Evolutionary conservation across 495 filamentous ascomycete genomes (phyloP).

Genomic region (Penicillium coffeae): DNA sequence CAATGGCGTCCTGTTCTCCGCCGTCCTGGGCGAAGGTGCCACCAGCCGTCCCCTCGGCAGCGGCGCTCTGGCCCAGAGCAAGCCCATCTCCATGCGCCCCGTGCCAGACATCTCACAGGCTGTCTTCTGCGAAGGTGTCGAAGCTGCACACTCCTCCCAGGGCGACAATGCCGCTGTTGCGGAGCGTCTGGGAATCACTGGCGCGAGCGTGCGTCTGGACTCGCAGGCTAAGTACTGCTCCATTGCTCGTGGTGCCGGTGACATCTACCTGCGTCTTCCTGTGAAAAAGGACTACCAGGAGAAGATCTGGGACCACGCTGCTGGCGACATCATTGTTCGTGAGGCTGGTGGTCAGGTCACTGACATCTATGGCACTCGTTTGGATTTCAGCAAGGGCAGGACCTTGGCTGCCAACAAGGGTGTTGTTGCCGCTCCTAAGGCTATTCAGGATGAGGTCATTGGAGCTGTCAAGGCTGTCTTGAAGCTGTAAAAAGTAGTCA

Average conservation of each 20-base stretch:
- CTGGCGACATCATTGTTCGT: constrained; percentile 89
- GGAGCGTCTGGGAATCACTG: constrained; percentile 76
- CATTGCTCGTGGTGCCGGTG: constrained; percentile 91
- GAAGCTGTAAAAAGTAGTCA: constrained; percentile 37
- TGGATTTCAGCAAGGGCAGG: constrained; percentile 84
- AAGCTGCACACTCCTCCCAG: constrained; percentile 85
- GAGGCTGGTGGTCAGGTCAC: constrained; percentile 92
- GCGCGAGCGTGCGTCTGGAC: constrained; percentile 84
- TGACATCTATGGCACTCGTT: constrained; percentile 70
- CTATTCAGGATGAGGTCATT: constrained; percentile 71
- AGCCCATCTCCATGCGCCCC: constrained; percentile 71
- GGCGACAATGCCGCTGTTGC: constrained; percentile 83
- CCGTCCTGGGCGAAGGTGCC: constrained; percentile 71
- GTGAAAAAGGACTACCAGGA: constrained; percentile 84
- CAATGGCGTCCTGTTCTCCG: constrained; percentile 81
- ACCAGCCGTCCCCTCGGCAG: constrained; percentile 64
- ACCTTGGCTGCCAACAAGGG: constrained; percentile 88
- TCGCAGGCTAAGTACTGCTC: constrained; percentile 97
- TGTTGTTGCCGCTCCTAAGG: constrained; percentile 80
- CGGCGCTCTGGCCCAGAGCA: constrained; percentile 54
- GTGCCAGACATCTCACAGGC: constrained; percentile 71
- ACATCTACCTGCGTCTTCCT: constrained; percentile 88
- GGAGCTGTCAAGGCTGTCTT: constrained; percentile 79
- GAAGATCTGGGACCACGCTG: constrained; percentile 99
- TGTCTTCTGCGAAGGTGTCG: constrained; percentile 93